These are phyloP conservation scores for Murraya paniculata DNA, from an alignment of 345 rosid species.

Conservation along the genomic window DNA sequence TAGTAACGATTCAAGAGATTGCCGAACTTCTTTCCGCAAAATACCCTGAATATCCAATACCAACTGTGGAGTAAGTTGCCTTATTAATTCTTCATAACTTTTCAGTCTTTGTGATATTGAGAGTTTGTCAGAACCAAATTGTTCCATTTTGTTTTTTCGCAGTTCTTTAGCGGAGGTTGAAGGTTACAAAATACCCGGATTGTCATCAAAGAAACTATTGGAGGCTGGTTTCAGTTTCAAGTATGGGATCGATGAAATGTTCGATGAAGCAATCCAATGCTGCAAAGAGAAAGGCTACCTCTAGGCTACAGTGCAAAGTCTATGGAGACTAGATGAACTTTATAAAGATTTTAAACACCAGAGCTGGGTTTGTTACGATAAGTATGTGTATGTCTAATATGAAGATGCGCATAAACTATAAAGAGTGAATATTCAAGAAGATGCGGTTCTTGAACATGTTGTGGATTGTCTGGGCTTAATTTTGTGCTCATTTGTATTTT, in stretches of 20 bases:
- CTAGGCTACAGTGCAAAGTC: neutral
- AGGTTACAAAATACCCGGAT: neutral
- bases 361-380: no score
- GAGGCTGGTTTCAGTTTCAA: slow-evolving; percentile 33
- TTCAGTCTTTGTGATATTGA: no score
- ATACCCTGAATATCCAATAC: slow-evolving; percentile 27
- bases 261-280: slow-evolving; percentile 36
- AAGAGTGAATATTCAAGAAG: no score
- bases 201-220: slow-evolving; percentile 36
- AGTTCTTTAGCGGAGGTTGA: slow-evolving; percentile 25
- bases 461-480: no score
- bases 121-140: neutral
- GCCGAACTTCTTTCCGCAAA: slow-evolving; percentile 26
- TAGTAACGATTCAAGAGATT: slow-evolving; percentile 18
- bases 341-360: no score
- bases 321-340: no score
- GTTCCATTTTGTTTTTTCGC: neutral
- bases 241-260: slow-evolving; percentile 31
- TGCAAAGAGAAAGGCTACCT: slow-evolving; percentile 38
- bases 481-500: neutral
- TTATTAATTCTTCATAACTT: no score
- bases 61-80: slow-evolving; percentile 24
- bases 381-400: no score
- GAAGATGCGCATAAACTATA: no score
- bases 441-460: no score